Evolutionary conservation across 2,329 filamentous ascomycete species (phyloP).

Genomic region (Scedosporium aurantiacum): DNA sequence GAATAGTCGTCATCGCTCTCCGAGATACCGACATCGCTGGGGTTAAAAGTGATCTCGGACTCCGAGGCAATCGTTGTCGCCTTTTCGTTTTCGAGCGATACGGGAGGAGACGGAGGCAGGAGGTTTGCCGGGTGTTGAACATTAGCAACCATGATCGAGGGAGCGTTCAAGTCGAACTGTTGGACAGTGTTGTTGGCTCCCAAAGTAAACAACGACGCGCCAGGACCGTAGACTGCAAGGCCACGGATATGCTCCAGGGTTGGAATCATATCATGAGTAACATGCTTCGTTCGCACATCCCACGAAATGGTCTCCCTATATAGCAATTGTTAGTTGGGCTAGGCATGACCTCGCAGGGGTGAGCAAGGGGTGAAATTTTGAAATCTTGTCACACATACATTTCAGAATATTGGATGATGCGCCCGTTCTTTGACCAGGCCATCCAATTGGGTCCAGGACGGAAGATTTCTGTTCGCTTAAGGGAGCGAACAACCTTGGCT

Average conservation of each 20-base stretch:
- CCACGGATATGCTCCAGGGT: conserved; percentile 73
- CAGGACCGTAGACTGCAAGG: conserved; percentile 78
- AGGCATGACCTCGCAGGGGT: not conserved
- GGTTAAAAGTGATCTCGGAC: conserved; percentile 43
- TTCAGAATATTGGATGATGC: conserved; percentile 85
- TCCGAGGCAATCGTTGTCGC: conserved; percentile 39
- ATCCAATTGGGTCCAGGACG: conserved; percentile 82
- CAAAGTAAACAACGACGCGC: conserved; percentile 84
- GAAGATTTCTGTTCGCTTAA: conserved; percentile 69
- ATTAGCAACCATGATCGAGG: conserved; percentile 69
- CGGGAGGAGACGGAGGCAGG: conserved; percentile 70
- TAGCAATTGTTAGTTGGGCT: not conserved
- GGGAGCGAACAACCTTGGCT: conserved; percentile 77
- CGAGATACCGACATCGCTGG: conserved; percentile 47
- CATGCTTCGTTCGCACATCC: conserved; percentile 97
- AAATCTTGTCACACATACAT: conserved; percentile 50
- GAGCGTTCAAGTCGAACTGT: conserved; percentile 86
- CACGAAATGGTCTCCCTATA: conserved; percentile 78
- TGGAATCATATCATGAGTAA: conserved; percentile 79
- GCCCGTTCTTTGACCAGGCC: conserved; percentile 95
- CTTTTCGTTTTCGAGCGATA: conserved; percentile 62
- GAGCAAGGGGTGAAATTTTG: not conserved
- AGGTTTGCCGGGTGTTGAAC: conserved; percentile 75
- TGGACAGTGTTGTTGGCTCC: conserved; percentile 82
- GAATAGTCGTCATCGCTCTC: conserved; percentile 69